These are phyloP conservation scores for Plasmopara halstedii DNA, from an alignment of 352 stramenopile species.

Conservation along the genomic window DNA sequence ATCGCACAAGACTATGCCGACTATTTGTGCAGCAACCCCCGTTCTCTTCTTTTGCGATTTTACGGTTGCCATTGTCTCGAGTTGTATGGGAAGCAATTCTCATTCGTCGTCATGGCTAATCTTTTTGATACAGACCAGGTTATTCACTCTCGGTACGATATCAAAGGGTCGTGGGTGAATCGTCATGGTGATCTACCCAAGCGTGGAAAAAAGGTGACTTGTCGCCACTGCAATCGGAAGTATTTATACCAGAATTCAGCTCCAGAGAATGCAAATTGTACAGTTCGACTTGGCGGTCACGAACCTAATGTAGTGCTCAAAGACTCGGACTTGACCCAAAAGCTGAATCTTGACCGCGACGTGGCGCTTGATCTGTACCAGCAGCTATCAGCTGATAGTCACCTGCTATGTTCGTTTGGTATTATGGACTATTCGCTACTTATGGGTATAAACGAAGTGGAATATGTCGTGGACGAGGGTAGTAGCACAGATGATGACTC, in stretches of 20 bases:
- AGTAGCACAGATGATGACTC: constrained; percentile 32
- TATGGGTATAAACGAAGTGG: constrained; percentile 85
- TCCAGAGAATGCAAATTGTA: constrained; percentile 66
- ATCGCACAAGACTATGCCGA: constrained; percentile 85
- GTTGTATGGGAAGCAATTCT: constrained; percentile 88
- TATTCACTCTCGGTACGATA: constrained; percentile 86
- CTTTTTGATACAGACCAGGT: constrained; percentile 84
- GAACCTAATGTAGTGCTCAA: constrained; percentile 87
- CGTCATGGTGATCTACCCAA: constrained; percentile 74
- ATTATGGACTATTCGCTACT: constrained; percentile 92
- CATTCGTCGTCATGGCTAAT: constrained; percentile 91
- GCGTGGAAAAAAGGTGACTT: constrained; percentile 83
- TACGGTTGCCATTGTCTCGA: constrained; percentile 87
- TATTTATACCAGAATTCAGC: constrained; percentile 65
- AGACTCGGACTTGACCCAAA: constrained; percentile 84
- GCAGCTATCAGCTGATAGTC: constrained; percentile 71
- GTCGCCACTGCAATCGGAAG: constrained; percentile 85
- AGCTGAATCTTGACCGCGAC: constrained; percentile 76
- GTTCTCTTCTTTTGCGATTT: constrained; percentile 83
- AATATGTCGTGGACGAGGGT: constrained; percentile 78
- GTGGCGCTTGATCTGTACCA: constrained; percentile 64
- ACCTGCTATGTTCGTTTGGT: constrained; percentile 80
- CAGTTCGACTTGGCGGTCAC: constrained; percentile 64
- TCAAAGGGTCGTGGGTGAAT: constrained; percentile 89
- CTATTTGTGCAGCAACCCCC: constrained; percentile 80